Evolutionary conservation across 2,329 filamentous ascomycete species (phyloP).

Genomic region (Gremmenia infestans): DNA sequence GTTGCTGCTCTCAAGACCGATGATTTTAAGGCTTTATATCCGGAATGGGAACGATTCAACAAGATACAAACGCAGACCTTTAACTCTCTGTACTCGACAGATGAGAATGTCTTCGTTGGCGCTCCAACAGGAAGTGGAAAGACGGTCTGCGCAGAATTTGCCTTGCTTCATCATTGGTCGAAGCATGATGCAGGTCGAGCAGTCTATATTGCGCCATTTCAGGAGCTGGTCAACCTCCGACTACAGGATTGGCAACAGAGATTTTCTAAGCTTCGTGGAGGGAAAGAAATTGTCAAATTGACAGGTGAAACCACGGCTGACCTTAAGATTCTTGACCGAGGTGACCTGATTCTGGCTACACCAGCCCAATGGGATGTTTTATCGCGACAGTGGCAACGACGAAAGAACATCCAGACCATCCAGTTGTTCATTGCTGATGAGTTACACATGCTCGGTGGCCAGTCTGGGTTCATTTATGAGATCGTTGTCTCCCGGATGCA

Average conservation of each 20-base stretch:
- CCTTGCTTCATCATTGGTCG: conserved; percentile 82
- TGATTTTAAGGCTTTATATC: conserved; percentile 77
- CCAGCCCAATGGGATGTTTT: conserved; percentile 94
- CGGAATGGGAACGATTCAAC: conserved; percentile 85
- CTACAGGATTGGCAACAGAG: conserved; percentile 82
- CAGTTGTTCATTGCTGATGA: conserved; percentile 93
- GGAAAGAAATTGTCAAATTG: conserved; percentile 87
- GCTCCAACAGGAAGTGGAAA: conserved; percentile 95
- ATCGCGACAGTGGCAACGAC: conserved; percentile 91
- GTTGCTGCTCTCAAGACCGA: conserved; percentile 82
- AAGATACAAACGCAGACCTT: conserved; percentile 97
- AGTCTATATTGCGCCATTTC: conserved; percentile 91
- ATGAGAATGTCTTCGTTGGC: conserved; percentile 91
- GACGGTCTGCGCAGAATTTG: conserved; percentile 94
- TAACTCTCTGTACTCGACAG: conserved; percentile 83
- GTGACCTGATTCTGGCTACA: conserved; percentile 87
- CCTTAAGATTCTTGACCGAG: conserved; percentile 78
- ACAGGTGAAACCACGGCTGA: conserved; percentile 91
- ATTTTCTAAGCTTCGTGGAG: conserved; percentile 65
- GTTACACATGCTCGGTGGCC: conserved; percentile 85
- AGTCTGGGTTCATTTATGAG: conserved; percentile 86
- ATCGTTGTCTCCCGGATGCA: conserved; percentile 97
- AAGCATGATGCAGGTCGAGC: conserved; percentile 68
- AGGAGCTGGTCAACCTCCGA: conserved; percentile 81
- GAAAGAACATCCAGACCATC: conserved; percentile 90